A percentile compares a stretch with the other conserved stretches of the same genome.
Conservation (phyloP, 257 asterid genomes). For the Cinchona pubescens region DNA sequence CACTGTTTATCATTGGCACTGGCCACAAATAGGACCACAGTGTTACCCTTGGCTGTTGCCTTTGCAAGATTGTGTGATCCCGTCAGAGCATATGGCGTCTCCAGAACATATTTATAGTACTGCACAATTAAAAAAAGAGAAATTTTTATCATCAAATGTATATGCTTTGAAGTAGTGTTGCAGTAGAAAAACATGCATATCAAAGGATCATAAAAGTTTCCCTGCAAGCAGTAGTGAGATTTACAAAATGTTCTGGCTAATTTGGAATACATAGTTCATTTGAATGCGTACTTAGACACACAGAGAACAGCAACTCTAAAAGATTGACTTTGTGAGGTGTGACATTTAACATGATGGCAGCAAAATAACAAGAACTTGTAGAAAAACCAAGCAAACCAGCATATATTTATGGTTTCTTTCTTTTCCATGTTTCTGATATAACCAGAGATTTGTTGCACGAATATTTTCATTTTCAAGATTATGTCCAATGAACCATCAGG, state of each 20-base stretch:
- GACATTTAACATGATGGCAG: neutral
- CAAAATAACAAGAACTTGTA: neutral
- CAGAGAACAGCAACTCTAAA: neutral
- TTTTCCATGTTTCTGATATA: too few species aligned
- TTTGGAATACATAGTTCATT: neutral
- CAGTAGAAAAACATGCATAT: too few species aligned
- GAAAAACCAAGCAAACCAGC: neutral
- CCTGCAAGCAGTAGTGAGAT: neutral
- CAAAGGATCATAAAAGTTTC: neutral
- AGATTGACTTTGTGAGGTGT: neutral
- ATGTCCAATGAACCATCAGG: neutral
- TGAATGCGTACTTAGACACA: neutral
- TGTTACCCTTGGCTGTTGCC: conserved; percentile 92
- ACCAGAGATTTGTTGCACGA: neutral
- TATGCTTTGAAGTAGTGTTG: neutral
- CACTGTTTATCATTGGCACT: conserved; percentile 93
- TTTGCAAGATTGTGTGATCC: conserved; percentile 94
- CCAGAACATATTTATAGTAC: conserved; percentile 86
- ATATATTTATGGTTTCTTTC: too few species aligned
- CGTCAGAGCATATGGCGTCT: conserved; percentile 88
- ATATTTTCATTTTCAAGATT: too few species aligned
- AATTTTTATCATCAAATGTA: neutral
- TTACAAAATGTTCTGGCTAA: neutral
- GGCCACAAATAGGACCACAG: conserved; percentile 82
- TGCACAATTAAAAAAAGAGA: conserved; percentile 28